Conservation (phyloP, 2,329 filamentous ascomycete species). For the Colletotrichum brevisporum region DNA sequence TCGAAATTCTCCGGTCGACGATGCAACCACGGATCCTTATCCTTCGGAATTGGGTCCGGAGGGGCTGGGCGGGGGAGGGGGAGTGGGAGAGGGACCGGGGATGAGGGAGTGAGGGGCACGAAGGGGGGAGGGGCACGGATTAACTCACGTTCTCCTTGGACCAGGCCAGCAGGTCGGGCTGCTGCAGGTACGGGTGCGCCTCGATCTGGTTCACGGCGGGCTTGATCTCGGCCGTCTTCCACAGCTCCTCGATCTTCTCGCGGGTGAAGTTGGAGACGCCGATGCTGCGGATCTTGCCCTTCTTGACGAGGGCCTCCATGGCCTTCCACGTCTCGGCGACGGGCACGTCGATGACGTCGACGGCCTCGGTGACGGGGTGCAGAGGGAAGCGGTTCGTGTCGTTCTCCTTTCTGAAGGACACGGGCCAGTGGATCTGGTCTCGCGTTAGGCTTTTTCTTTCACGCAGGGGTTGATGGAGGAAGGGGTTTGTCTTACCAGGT, state of each 20-base stretch:
- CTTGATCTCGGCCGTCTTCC: conserved; percentile 60
- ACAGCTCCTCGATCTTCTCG: conserved; percentile 66
- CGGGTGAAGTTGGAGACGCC: conserved; percentile 72
- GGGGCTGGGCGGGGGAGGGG: background rate
- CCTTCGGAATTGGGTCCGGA: background rate
- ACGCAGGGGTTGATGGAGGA: background rate
- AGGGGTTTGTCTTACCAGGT: conserved; percentile 42
- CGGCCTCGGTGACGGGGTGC: conserved; percentile 61
- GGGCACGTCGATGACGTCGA: conserved; percentile 51
- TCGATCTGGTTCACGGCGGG: conserved; percentile 68
- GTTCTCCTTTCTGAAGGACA: conserved; percentile 60
- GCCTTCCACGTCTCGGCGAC: conserved; percentile 73
- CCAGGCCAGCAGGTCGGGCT: conserved; percentile 65
- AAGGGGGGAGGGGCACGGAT: background rate
- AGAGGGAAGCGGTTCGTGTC: conserved; percentile 57
- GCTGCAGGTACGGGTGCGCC: conserved; percentile 62
- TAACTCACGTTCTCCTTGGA: conserved; percentile 55
- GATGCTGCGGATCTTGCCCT: conserved; percentile 69
- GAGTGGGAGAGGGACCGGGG: background rate
- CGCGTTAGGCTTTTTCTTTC: conserved; percentile 15
- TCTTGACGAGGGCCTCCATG: conserved; percentile 70
- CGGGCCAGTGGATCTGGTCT: conserved; percentile 63
- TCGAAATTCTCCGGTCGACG: background rate
- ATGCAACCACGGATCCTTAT: conserved; percentile 18
- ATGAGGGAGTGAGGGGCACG: background rate